Evolutionary conservation across 164 flowering plant genomes (phyloP).

Genomic region (Vitis amurensis): DNA sequence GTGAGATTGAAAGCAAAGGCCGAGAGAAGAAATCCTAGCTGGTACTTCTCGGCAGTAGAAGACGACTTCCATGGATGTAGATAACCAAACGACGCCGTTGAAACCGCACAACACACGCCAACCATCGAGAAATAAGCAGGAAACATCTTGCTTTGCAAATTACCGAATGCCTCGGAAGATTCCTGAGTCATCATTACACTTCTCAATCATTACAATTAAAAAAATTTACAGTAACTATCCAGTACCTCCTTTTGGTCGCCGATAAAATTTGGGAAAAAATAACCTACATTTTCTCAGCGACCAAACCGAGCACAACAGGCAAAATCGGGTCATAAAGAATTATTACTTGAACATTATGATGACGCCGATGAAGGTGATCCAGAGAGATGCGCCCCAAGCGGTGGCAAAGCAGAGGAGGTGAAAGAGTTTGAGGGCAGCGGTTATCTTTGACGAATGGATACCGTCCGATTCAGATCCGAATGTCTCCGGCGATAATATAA

Average conservation of each 20-base stretch:
- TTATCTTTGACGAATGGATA: slow-evolving; percentile 34
- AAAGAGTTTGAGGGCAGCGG: slow-evolving; percentile 53
- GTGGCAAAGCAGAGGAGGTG: slow-evolving; percentile 91
- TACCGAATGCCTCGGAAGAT: slow-evolving; percentile 97
- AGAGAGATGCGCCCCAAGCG: slow-evolving; percentile 88
- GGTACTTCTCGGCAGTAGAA: slow-evolving; percentile 67
- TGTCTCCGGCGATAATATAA: slow-evolving; percentile 84
- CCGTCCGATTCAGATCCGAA: slow-evolving; percentile 68
- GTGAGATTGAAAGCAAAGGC: slow-evolving; percentile 75
- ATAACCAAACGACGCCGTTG: slow-evolving; percentile 74
- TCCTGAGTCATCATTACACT: slow-evolving; percentile 27
- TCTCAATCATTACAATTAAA: not conserved
- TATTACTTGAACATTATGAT: slow-evolving; percentile 99
- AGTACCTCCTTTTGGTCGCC: too few relatives aligned
- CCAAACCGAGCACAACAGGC: not conserved
- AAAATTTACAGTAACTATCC: not conserved
- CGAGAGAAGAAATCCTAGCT: slow-evolving; percentile 80
- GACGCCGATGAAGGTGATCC: slow-evolving; percentile 99
- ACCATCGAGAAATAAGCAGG: slow-evolving; percentile 92
- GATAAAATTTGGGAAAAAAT: too few relatives aligned
- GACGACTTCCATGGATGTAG: slow-evolving; percentile 86
- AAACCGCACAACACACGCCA: slow-evolving; percentile 62
- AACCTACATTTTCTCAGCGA: not conserved
- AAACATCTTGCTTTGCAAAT: slow-evolving; percentile 95
- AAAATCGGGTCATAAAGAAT: not conserved